Evolutionary conservation across 1,284 basidiomycete species (phyloP), one percentile per base, ranked within the genome.

Genomic region (Ustilago loliicola): DNA sequence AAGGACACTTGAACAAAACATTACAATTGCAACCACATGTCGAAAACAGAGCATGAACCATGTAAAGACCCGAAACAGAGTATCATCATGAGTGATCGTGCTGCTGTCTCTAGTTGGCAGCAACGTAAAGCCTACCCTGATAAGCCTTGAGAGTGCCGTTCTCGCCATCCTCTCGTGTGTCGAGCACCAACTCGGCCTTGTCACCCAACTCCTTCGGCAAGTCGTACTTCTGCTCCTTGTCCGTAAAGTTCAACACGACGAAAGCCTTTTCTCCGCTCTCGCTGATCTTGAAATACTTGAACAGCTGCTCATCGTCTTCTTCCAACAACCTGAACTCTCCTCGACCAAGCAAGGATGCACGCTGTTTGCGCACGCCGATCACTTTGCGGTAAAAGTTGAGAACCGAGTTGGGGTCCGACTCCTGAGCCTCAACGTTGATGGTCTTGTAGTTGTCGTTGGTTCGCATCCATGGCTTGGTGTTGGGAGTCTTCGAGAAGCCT

Each of bases 381-480:
- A 91, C 88, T 9, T 83, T 79, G 79, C 90, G 90, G 89, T 90
- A 93, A 80, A 92, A 93, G 2, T 87, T 79, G 53, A 88, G 88
- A 4, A 92, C 90, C 72, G 90, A 91, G 15, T 87, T 67, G 0
- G 87, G 72, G 59, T 92, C 89, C 0, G 83, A 72, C 10, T 88
- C 59, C 83, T 92, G 90, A 5, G 84, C 86, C 2, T 85, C 88
- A 9, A 89, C 91, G 81, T 93, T 93, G 89, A 91, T 92, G 2
- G 86, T 79, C 19, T 68, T 73, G 80, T 91, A 92, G 79, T 93
- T 91, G 50, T 92, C 91, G 79, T 92, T 91, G 10, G 92, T 90
- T 15, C 91, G 88, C 92, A 93, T 93, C 93, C 92, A 94, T 0
- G 92, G 91, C 15, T 86, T 88, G 2, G 68, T 79, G 29, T 68